Evolutionary conservation across 1,284 basidiomycete genomes (phyloP), one percentile per base, ranked within the genome.

Genomic region (Tremellales sp.): DNA sequence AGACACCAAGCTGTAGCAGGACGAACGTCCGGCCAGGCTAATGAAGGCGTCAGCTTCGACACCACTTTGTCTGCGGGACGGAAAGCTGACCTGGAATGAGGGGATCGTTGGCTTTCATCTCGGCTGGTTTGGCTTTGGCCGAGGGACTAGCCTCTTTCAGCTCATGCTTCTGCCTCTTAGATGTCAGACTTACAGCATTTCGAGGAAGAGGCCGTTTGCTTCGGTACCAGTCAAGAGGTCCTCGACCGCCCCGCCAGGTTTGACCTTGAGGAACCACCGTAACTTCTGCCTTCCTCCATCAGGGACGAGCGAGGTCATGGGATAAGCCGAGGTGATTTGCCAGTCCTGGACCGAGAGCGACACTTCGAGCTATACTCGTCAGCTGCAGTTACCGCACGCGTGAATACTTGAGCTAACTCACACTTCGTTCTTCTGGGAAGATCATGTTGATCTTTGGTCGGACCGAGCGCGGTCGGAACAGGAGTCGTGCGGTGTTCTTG

Each of bases 1-100:
- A 73, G 49, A 46, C 65, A 69, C 54, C 60, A 69, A 0, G 62
- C 59, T 45, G 64, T 69, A 3, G 45, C 7, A 1, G 69, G 67
- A 25, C 64, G 49, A 25, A 73, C 49, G 40, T 70, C 70, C 1
- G 70, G 70, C 58, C 61, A 70, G 2, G 67, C 70, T 67, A 46
- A 8, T n/a, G n/a, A 31, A 8, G 3, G 29, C 19, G 45, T 31
- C 36, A 25, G 25, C 29, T 31, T 15, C 15, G n/a, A n/a, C 29
- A 15, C 29, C 29, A 8, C 29, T 15, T 31, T 15, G 29, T 15
- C 29, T 31, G 21, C 42, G 26, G 31, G 7, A 22, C 12, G 23
- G 6, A 19, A 12, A 43, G 43, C 62, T 29, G 23, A 67, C 69
- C 65, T 25, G 70, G 70, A 2, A 67, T 54, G 0, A 73, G 57